Conservation (phyloP, 2,329 filamentous ascomycete genomes). For the Pezicula radicicola region DNA sequence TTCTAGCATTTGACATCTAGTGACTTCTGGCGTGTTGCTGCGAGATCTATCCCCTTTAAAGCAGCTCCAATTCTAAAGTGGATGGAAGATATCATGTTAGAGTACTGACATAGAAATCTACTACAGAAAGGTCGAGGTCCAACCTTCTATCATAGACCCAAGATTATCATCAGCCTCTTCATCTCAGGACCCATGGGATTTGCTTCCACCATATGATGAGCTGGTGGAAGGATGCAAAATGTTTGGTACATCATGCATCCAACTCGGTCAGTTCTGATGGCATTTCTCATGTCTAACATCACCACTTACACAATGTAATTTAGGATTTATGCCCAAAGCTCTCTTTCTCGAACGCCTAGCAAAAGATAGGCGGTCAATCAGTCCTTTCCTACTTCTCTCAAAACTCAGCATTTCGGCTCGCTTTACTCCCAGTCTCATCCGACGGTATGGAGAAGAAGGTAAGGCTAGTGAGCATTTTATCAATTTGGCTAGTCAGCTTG, state of each 20-base stretch:
- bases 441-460: slow-evolving; percentile 46
- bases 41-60: no score
- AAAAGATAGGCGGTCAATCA: slow-evolving; percentile 41
- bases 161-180: not conserved
- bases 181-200: not conserved
- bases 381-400: slow-evolving; percentile 52
- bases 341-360: slow-evolving; percentile 44
- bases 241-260: slow-evolving; percentile 54
- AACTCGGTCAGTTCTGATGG: slow-evolving; percentile 33
- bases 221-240: slow-evolving; percentile 9
- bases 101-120: not conserved
- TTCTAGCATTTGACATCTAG: no score
- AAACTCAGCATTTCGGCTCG: slow-evolving; percentile 56
- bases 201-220: slow-evolving; percentile 2
- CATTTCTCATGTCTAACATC: not conserved
- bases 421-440: slow-evolving; percentile 45
- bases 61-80: no score
- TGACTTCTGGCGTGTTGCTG: no score
- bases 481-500: slow-evolving; percentile 44
- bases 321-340: slow-evolving; percentile 53
- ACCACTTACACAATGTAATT: not conserved
- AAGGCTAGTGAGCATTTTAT: slow-evolving; percentile 53
- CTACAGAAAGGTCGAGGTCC: not conserved
- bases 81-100: no score
- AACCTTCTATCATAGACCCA: not conserved